Evolutionary conservation across 371 early-diverging fungal genomes (phyloP), one percentile per base, ranked within the genome.

Genomic region (Mucor sp.): DNA sequence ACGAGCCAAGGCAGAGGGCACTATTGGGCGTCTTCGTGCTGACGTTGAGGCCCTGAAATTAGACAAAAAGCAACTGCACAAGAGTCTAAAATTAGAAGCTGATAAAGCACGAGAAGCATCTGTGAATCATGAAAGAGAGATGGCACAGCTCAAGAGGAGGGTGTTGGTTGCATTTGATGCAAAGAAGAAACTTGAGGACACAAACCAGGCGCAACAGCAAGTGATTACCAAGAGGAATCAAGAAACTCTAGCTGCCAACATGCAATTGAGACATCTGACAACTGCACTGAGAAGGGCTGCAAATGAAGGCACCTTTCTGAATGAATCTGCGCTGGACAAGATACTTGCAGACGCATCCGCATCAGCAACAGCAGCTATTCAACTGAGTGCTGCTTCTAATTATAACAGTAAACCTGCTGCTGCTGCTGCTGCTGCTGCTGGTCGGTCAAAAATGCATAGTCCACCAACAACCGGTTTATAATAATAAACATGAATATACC

Each of bases 51-150:
- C 82, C 2, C 81, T 88, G 17, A 87, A 86, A 70, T 74, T 79
- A 6, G 93, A 94, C 68, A 93, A 93, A 72, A 79, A 88, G 53
- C 84, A 88, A n/a, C 84, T 91, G 81, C 66, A 87, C 59, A 90
- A 87, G 64, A 78, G 87, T 1, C 82, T 90, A 70, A 88, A 89
- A 59, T 78, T 79, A 59, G 90, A 91, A 60, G 74, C 82, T 0
- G 86, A 88, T 60, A 77, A 81, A 23, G 77, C 81, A 60, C 85
- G 91, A 32, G 91, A 89, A 21, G 70, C 82, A 41, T 75, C 80
- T 11, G 72, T 78, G 12, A 65, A 68, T 9, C 82, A 83, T 37
- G 87, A 91, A 67, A 77, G 85, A n/a, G 91, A 94, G 61, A 79
- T 93, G 35, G 87, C 88, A 25, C 79, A 81, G 27, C 67, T 93